Conservation (phyloP, 202 grass and related monocot genomes). For the Thinopyrum obtusiflorum region DNA sequence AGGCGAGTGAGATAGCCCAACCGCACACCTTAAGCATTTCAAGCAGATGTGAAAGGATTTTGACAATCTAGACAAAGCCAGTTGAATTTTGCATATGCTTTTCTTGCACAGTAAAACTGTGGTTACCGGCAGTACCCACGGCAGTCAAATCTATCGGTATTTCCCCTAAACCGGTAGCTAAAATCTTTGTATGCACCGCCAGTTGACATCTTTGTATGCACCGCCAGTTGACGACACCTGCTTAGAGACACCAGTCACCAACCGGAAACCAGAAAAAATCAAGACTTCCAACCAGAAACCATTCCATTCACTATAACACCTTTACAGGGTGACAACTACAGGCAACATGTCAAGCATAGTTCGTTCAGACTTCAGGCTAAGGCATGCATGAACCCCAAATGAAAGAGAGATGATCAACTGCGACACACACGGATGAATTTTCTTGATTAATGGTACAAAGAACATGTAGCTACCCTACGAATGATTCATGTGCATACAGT, state of each 20-base stretch:
- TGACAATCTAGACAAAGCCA: not conserved
- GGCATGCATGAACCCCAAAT: not conserved
- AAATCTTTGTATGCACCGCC: too few relatives aligned
- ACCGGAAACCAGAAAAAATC: not conserved
- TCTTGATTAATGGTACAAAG: slow-evolving; percentile 38
- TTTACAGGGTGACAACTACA: slow-evolving; percentile 30
- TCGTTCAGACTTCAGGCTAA: slow-evolving; percentile 7
- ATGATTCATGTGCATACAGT: slow-evolving; percentile 39
- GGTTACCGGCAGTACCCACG: too few relatives aligned
- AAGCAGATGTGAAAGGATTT: not conserved
- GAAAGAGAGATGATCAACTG: not conserved
- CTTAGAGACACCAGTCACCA: not conserved
- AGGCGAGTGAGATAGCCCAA: not conserved
- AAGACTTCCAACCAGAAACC: not conserved
- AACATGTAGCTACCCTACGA: slow-evolving; percentile 45
- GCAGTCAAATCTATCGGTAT: too few relatives aligned
- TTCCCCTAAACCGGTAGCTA: not conserved
- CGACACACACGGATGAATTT: slow-evolving; percentile 9
- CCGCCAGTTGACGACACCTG: too few relatives aligned
- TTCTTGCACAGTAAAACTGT: not conserved
- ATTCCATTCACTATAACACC: slow-evolving; percentile 39
- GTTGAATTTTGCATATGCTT: not conserved
- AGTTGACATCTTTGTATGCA: too few relatives aligned
- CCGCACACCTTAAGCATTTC: not conserved
- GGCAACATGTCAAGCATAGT: slow-evolving; percentile 20